A percentile compares a stretch with the other conserved stretches of the same genome.
These are phyloP conservation scores for Tetrapisispora pingtungensis DNA, from an alignment of 805 yeast genomes.

Conservation along the genomic window DNA sequence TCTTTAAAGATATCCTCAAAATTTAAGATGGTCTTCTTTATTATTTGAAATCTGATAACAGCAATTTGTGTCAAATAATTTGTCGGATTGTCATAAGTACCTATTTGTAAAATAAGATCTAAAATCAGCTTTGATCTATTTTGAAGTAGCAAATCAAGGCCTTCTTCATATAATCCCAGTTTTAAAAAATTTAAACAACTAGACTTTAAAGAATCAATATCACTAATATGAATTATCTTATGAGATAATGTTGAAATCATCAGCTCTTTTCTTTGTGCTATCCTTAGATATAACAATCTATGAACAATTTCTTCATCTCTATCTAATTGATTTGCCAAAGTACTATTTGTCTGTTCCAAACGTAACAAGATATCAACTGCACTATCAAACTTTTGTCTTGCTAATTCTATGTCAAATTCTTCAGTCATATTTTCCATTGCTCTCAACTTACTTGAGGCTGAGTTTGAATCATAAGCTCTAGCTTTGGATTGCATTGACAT, in stretches of 20 bases:
- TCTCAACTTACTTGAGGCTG: slow-evolving; percentile 37
- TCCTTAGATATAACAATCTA: slow-evolving; percentile 28
- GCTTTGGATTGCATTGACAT: slow-evolving; percentile 53
- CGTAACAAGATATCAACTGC: slow-evolving; percentile 30
- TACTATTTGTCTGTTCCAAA: slow-evolving; percentile 24
- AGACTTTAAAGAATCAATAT: slow-evolving; percentile 19
- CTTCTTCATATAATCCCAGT: slow-evolving; percentile 38
- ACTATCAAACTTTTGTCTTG: slow-evolving; percentile 44
- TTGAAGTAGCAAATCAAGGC: slow-evolving; percentile 39
- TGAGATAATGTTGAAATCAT: slow-evolving; percentile 30
- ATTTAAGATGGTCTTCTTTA: slow-evolving; percentile 46
- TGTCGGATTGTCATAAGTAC: slow-evolving; percentile 40
- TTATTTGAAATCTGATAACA: slow-evolving; percentile 49
- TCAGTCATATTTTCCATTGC: slow-evolving; percentile 53
- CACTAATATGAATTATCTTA: slow-evolving; percentile 23
- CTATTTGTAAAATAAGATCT: slow-evolving; percentile 39
- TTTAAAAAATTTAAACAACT: slow-evolving; percentile 28
- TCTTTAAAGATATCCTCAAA: slow-evolving; percentile 44
- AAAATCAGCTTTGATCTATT: slow-evolving; percentile 39
- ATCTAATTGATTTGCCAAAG: not conserved
- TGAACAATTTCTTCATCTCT: slow-evolving; percentile 26
- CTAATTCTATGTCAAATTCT: slow-evolving; percentile 57
- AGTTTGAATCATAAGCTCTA: slow-evolving; percentile 39
- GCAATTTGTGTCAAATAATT: slow-evolving; percentile 55
- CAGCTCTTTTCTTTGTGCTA: slow-evolving; percentile 25